Base-by-base conservation (phyloP, 768 basidiomycete species). In the Phaeotremella skinneri region DNA sequence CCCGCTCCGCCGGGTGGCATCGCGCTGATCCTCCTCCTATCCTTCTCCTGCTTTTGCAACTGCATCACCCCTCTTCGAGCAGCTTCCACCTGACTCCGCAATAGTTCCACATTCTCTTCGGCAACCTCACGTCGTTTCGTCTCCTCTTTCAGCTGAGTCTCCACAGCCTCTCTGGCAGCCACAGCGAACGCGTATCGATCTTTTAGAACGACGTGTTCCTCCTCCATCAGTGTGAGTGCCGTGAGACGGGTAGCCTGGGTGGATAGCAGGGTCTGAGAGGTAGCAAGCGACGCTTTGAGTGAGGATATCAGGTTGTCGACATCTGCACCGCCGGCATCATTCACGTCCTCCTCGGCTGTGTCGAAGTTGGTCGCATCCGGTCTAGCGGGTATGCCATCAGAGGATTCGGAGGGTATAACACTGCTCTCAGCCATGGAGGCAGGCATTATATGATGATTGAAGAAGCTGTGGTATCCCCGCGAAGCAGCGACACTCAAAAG, bases 151-250 rank as follows among this genome's bases (percentile, higher is more conserved):
- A 76, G 56, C 30, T 70, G 66, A 4, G 41, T 43, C 42, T 75
- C 73, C 6, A 73, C 70, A 6, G 73, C 75, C 20, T 75, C 73
- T 52, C 72, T 76, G 16, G 75, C 70, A 0, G 75, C 75, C 4
- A 61, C 41, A 41, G 72, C 23, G 49, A 73, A 76, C 4, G 64
- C 60, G 52, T 61, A 42, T 52, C 67, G 60, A 42, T 72, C 67
- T 59, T 68, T 66, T 9, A 75, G 58, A 21, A 64, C 59, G 2
- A 59, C 11, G 17, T 65, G 59, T 26, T 67, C 61, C 13, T 61
- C 48, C 43, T 75, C 68, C 1, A 70, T 45, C 29, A 65, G 63
- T 4, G 67, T 39, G 3, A 69, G 55, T 4, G 48, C n/a, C 4
- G 56, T 45, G 20, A 69, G 62, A 3, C 63, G 62, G 2, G 59